Conservation (phyloP, 148 eudicot genomes). For the Vaccinium macrocarpon region DNA sequence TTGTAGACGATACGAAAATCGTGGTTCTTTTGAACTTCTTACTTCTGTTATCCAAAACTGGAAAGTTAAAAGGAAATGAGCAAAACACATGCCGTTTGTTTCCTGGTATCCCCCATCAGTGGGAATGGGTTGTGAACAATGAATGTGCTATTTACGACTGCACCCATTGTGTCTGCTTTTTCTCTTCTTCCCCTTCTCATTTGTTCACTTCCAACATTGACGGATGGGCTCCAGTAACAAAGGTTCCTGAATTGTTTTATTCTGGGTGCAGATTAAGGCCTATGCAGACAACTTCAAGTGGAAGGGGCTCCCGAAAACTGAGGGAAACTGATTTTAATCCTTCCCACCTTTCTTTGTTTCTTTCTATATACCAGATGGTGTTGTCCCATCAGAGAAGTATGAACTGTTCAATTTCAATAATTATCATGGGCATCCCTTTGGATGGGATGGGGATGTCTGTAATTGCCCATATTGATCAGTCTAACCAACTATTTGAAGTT, state of each 20-base stretch:
- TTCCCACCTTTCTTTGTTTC: not conserved
- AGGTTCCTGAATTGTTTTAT: not conserved
- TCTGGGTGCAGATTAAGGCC: constrained; percentile 39
- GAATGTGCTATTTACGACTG: not conserved
- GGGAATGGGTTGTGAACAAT: not conserved
- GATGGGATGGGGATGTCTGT: not conserved
- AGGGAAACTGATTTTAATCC: constrained; percentile 10
- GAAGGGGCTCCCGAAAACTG: constrained; percentile 49
- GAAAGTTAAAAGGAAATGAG: not conserved
- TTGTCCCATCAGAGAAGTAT: not conserved
- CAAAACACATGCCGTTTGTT: not conserved
- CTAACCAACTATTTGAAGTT: not conserved
- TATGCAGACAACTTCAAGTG: constrained; percentile 68
- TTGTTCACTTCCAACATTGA: not conserved
- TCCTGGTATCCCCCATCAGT: not conserved
- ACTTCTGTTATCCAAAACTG: not conserved
- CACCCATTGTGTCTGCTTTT: not conserved
- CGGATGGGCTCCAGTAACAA: not conserved
- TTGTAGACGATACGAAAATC: not conserved
- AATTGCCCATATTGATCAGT: not conserved
- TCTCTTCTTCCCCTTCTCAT: not conserved
- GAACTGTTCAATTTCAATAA: constrained; percentile 23
- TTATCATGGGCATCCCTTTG: not conserved
- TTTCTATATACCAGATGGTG: not conserved
- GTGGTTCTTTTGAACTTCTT: not conserved